Evolutionary conservation across 495 filamentous ascomycete genomes (phyloP), one percentile per base, ranked within the genome.

Genomic region (Penicillium psychrofluorescens): DNA sequence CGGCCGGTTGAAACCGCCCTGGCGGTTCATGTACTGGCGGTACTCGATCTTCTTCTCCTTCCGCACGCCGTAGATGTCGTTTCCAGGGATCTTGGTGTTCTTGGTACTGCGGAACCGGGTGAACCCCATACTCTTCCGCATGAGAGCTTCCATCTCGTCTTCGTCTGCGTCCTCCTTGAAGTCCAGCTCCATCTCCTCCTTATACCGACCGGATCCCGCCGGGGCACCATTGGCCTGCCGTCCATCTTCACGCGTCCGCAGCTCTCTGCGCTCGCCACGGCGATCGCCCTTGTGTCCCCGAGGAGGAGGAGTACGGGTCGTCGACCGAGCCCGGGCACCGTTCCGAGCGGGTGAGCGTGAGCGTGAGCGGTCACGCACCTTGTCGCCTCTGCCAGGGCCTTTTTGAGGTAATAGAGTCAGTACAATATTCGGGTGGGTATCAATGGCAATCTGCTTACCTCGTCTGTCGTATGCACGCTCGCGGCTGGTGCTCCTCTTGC

Each of bases 31-130:
- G 62, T 98, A 98, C 77, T 98, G 92, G 58, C 92, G 74, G 58
- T 96, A 96, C 74, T 94, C 80, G 6, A 84, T 86, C 76, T 88
- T 88, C 81, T 95, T 97, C 70, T 95, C 91, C 74, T 95, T 96
- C 46, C 84, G 69, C 28, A 95, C 81, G 6, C 74, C 86, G 39
- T 84, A 90, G 42, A 88, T 78, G 54, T 95, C 78, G 58, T 98
- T 98, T 7, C 92, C 92, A 7, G 80, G 75, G 0, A 98, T 82
- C 58, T 97, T 96, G 51, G 86, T 90, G 45, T 85, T 77, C 58
- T 97, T 95, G 30, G 92, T 97, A 12, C 79, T 85, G 37, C 83
- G 82, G 62, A 98, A 98, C 11, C 72, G 74, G 6, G 77, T 78
- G 52, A 97, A 95, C 1, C 94, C 94, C 86, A 97, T 87, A 69